These are phyloP conservation scores for Brassica nigra DNA, from an alignment of 345 rosid species.

Conservation along the genomic window DNA sequence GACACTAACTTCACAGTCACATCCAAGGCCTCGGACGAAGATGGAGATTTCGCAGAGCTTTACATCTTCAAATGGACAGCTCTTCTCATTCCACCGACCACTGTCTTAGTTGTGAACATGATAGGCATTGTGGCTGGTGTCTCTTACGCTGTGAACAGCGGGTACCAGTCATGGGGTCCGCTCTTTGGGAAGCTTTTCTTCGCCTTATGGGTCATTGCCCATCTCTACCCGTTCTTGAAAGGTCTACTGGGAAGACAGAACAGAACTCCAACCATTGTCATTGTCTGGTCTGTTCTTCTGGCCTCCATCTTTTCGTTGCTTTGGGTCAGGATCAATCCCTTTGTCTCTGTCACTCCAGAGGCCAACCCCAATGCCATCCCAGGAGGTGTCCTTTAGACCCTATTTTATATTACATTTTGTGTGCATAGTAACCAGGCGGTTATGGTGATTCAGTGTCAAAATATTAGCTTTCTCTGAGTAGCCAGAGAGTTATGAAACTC, in stretches of 20 bases:
- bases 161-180: conserved; percentile 99
- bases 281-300: conserved; percentile 96
- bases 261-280: conserved; percentile 95
- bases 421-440: conserved; percentile 26
- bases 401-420: conserved; percentile 29
- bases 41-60: conserved; percentile 95
- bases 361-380: conserved; percentile 57
- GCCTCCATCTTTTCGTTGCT: conserved; percentile 99
- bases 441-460: conserved; percentile 6
- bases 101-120: conserved; percentile 81
- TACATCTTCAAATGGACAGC: conserved; percentile 98
- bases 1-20: conserved; percentile 99
- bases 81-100: conserved; percentile 97
- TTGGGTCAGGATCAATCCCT: conserved; percentile 97
- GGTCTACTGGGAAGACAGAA: conserved; percentile 97
- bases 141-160: conserved; percentile 91
- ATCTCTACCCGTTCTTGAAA: conserved; percentile 95
- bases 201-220: conserved; percentile 96
- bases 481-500: conserved; percentile 21
- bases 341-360: conserved; percentile 52
- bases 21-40: conserved; percentile 91
- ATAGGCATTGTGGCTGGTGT: conserved; percentile 99
- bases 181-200: conserved; percentile 97
- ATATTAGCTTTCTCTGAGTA: conserved; percentile 29
- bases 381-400: conserved; percentile 59